Base-by-base conservation (phyloP, 371 early-diverging fungal species). In the Zancudomyces culisetae region DNA sequence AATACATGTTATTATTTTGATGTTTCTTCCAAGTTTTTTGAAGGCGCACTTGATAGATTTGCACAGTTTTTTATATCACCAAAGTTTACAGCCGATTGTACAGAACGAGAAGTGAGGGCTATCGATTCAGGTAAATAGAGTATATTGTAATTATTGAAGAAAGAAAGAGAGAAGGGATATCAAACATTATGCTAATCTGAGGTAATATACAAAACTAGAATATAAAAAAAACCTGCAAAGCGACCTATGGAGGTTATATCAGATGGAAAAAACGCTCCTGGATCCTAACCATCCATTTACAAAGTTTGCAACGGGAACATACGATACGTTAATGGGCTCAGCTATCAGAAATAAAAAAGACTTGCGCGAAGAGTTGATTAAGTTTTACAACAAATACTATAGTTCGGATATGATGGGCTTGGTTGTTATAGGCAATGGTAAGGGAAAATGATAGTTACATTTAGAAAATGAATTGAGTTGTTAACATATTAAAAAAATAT, bases 1-100 rank as follows among this genome's bases (percentile, higher is more conserved):
- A 69, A 83, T 52, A 94, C 95, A 42, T 85, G 90, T 62, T 99
- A 95, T 69, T 97, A 86, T 61, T 96, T 93, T 73, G 90, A 91
- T 53, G 81, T 96, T 21, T 76, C 75, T n/a, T 72, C 87, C 40
- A 77, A 79, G 41, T 68, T 78, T 52, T 70, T 98, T 23, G 87
- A 89, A 55, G 89, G 89, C 29, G 90, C 93, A 26, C 68, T 97
- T 43, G 92, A 97, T 69, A 76, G 92, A 49, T 90, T 96, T 57
- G 78, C 92, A 0, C 91, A 90, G 59, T 96, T 94, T 66, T 93
- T 93, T 56, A 84, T 90, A 30, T 61, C 78, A 1, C 93, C 97
- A 19, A 70, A 90, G 39, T 93, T 96, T 58, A 75, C 77, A 39
- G 80, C 79, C 18, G 77, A 74, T 51, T 82, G 90, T 62, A 87